These are phyloP conservation scores for Tetragonia tetragonoides DNA, from an alignment of 148 eudicot species.

Conservation along the genomic window DNA sequence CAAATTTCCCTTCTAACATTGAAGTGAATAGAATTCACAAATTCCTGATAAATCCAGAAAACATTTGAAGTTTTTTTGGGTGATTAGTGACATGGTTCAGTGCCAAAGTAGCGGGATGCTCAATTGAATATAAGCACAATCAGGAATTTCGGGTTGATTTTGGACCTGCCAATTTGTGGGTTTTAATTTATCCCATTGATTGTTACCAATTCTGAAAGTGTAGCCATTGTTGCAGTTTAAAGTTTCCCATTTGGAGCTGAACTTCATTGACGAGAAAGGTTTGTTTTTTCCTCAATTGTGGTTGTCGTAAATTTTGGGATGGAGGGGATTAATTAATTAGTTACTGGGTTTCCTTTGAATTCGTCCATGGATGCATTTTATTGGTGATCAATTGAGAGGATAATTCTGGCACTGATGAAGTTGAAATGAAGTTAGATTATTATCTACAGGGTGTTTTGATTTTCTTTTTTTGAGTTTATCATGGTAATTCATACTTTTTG, in stretches of 20 bases:
- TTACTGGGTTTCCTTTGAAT: too few relatives aligned
- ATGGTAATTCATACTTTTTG: background rate
- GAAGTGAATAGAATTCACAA: too few relatives aligned
- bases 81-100: background rate
- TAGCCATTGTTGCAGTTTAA: constrained; percentile 6
- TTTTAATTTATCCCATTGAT: background rate
- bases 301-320: too few relatives aligned
- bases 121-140: background rate
- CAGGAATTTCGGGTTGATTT: background rate
- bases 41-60: too few relatives aligned
- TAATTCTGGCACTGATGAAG: too few relatives aligned
- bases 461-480: too few relatives aligned
- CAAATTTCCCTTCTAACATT: background rate
- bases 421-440: too few relatives aligned
- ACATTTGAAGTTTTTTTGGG: background rate
- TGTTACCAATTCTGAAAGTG: background rate
- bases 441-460: background rate
- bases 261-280: background rate
- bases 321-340: too few relatives aligned
- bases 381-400: too few relatives aligned
- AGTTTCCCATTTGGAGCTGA: background rate
- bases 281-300: too few relatives aligned
- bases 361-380: too few relatives aligned
- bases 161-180: background rate
- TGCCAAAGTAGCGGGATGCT: background rate